Base-by-base conservation (phyloP, 805 yeast species). In the Dipodascus albidus region DNA sequence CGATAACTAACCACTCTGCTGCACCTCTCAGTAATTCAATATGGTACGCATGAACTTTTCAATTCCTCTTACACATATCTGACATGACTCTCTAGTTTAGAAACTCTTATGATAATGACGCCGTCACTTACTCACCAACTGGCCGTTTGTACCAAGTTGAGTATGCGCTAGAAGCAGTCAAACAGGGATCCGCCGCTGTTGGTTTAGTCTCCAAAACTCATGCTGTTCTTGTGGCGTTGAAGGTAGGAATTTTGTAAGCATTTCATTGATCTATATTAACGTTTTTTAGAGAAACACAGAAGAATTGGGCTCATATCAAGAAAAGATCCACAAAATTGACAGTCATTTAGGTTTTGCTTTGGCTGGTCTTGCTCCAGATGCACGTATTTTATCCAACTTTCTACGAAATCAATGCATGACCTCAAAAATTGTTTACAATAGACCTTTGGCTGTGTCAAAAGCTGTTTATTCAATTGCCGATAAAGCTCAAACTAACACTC, bases 361-460 rank as follows among this genome's bases (percentile, higher is more conserved):
- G 54, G 96, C 99, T 1, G 99, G 99, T 8, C 79, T 93, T 63
- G 97, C 98, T 0, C 98, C 99, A 17, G 99, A 93, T 67, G 99
- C 98, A 22, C 78, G 99, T 60, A 95, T 93, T 41, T 76, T 93
- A 61, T 83, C 95, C 50, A 93, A 88, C 66, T 90, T 75, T 69
- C 74, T 93, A 62, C 81, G 98, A 67, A 89, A 87, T 62, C 93
- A 90, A 64, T 95, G 97, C 51, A 84, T 91, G 83, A 79, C 83
- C 58, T 85, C 91, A 33, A 85, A 80, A 63, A 77, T 91, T 76
- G 82, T 90, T 23, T 93, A 79, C 70, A 83, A 88, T 70, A 81
- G 96, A 64, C 90, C 96, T 15, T 73, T 93, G 56, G 83, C 87
- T 57, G 82, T 90, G 17, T 80, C 84, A 54, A 82, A 83, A 62